Conservation (phyloP, 768 basidiomycete species). For the Termitomyces sp. region DNA sequence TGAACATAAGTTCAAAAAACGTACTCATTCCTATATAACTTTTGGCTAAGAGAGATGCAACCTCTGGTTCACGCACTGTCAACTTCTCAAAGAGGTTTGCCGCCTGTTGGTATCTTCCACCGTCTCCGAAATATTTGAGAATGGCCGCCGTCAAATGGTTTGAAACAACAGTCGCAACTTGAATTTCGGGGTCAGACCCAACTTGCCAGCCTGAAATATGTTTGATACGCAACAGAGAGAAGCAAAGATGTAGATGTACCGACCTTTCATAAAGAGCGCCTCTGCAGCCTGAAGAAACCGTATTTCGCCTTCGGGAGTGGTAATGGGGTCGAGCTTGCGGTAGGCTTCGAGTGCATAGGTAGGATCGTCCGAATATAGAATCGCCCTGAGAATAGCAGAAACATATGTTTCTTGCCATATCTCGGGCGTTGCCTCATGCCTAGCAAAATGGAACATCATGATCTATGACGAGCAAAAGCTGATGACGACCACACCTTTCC, state of each 20-base stretch:
- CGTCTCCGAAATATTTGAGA: conserved; percentile 95
- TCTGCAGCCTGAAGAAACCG: conserved; percentile 91
- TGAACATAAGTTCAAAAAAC: conserved; percentile 26
- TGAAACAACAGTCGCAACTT: conserved; percentile 93
- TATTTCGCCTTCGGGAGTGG: conserved; percentile 81
- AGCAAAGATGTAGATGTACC: neutral
- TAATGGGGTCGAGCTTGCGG: conserved; percentile 94
- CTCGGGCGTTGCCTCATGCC: conserved; percentile 86
- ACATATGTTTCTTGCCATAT: conserved; percentile 98
- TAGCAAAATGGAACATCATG: conserved; percentile 21
- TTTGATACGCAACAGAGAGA: neutral
- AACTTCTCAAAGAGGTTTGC: conserved; percentile 95
- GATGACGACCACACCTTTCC: conserved; percentile 65
- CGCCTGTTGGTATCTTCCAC: conserved; percentile 80
- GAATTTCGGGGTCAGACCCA: conserved; percentile 97
- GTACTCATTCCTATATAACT: conserved; percentile 97
- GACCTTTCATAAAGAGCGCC: conserved; percentile 80
- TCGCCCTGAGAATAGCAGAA: conserved; percentile 86
- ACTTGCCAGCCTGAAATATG: conserved; percentile 84
- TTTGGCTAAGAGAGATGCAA: conserved; percentile 80
- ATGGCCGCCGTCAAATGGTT: conserved; percentile 95
- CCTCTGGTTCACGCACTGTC: conserved; percentile 81
- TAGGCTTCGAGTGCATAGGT: conserved; percentile 90
- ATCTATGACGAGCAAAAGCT: neutral
- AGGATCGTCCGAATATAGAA: conserved; percentile 95